Evolutionary conservation across 2,329 filamentous ascomycete species (phyloP).

Genomic region (Epichloe hybrida): DNA sequence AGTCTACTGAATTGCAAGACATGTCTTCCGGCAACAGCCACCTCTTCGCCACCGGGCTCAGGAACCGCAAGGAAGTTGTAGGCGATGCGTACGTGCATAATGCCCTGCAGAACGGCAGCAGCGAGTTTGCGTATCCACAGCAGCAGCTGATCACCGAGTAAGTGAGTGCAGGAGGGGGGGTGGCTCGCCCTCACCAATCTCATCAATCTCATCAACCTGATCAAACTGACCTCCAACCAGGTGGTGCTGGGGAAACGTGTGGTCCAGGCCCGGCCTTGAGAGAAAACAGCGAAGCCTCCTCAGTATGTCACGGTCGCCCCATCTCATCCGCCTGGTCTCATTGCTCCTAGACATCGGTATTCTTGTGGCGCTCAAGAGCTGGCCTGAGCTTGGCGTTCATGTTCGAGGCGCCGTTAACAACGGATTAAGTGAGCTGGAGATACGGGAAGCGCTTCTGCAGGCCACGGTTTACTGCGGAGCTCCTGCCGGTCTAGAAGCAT

Average conservation of each 20-base stretch:
- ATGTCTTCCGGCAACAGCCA: background rate
- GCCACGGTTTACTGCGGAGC: conserved; percentile 27
- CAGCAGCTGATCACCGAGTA: conserved; percentile 47
- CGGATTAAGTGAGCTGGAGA: conserved; percentile 40
- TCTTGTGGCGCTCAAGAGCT: conserved; percentile 45
- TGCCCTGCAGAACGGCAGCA: conserved; percentile 32
- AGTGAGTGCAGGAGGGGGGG: background rate
- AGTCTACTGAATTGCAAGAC: background rate
- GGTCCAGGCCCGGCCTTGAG: conserved; percentile 47
- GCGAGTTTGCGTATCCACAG: conserved; percentile 1
- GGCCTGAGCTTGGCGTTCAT: conserved; percentile 45
- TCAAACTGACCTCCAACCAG: background rate
- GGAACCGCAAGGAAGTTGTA: conserved; percentile 43
- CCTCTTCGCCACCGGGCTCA: conserved; percentile 44
- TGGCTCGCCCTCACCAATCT: too few relatives aligned
- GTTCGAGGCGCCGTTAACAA: conserved; percentile 48
- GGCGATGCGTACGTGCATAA: conserved; percentile 44
- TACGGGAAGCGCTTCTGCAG: conserved; percentile 38
- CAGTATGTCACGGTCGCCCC: conserved; percentile 19
- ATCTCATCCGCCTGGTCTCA: background rate
- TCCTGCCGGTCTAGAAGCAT: conserved; percentile 26
- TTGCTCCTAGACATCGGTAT: conserved; percentile 31
- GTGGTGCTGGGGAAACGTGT: conserved; percentile 45
- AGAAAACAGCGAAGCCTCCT: conserved; percentile 36
- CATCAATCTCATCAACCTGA: too few relatives aligned